A percentile compares a stretch with the other conserved stretches of the same genome.
phyloP scores from a whole-genome alignment of 2,329 filamentous ascomycete genomes.

The Hypoxylon rubiginosum region DNA sequence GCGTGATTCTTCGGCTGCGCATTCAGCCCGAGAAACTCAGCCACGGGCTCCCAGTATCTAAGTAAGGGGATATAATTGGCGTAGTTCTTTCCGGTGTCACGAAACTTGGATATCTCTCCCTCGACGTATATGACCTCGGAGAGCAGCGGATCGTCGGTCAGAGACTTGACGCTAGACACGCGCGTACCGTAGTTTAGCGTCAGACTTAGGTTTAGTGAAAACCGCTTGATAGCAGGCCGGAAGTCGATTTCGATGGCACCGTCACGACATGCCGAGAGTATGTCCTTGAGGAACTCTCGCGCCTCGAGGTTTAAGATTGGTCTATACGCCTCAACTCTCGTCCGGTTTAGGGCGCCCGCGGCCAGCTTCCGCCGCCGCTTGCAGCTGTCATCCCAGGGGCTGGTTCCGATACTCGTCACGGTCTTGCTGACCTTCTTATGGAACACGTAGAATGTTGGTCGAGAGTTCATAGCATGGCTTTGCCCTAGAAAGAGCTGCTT shows the following conservation, averaged over 20 bases:
- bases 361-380: constrained; percentile 76
- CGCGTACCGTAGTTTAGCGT: constrained; percentile 76
- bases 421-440: constrained; percentile 68
- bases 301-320: constrained; percentile 76
- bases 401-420: constrained; percentile 69
- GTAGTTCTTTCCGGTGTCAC: constrained; percentile 75
- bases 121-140: constrained; percentile 73
- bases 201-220: constrained; percentile 73
- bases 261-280: constrained; percentile 66
- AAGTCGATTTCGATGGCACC: constrained; percentile 71
- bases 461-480: constrained; percentile 73
- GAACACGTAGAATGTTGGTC: constrained; percentile 74
- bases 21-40: constrained; percentile 48
- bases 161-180: constrained; percentile 34
- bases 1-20: constrained; percentile 49
- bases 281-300: constrained; percentile 69
- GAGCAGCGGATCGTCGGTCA: constrained; percentile 61
- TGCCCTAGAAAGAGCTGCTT: constrained; percentile 75
- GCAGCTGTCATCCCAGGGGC: constrained; percentile 77
- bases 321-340: constrained; percentile 75
- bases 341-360: constrained; percentile 74
- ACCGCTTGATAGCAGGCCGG: constrained; percentile 70
- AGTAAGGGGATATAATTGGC: constrained; percentile 74
- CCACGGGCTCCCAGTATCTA: constrained; percentile 66
- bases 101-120: constrained; percentile 71